A percentile compares a stretch with the other conserved stretches of the same genome.
phyloP scores from a whole-genome alignment of 176 grass and related monocot species.

The Oryza australiensis region DNA sequence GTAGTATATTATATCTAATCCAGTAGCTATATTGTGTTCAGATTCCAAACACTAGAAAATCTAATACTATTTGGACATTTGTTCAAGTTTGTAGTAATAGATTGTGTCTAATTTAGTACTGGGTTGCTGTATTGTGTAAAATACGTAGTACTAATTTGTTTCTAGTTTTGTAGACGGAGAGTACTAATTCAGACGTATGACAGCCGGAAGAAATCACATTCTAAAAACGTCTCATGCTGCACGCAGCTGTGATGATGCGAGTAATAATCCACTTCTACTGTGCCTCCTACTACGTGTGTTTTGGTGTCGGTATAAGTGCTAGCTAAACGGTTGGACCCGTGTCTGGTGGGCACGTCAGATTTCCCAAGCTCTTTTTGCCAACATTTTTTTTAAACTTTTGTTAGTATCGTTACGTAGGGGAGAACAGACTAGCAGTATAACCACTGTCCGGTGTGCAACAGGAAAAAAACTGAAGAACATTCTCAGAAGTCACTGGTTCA shows the following conservation, averaged over 20 bases:
- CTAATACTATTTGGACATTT: too few species aligned
- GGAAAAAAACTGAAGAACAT: conserved; percentile 1
- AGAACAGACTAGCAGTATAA: not conserved
- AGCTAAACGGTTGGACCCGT: not conserved
- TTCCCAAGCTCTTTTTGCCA: not conserved
- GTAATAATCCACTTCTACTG: not conserved
- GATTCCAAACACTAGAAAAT: too few species aligned
- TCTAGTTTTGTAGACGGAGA: too few species aligned
- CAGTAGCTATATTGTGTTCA: too few species aligned
- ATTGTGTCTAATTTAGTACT: too few species aligned
- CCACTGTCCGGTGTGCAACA: not conserved
- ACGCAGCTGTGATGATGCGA: not conserved
- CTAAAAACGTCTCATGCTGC: not conserved
- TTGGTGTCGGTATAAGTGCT: not conserved
- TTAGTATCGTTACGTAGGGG: not conserved
- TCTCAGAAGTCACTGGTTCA: not conserved
- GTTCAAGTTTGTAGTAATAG: too few species aligned
- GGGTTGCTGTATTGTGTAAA: too few species aligned
- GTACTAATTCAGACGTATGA: too few species aligned
- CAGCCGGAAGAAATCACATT: too few species aligned
- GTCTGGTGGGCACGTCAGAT: not conserved
- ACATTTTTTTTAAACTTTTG: not conserved
- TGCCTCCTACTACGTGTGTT: not conserved
- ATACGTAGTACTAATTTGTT: too few species aligned
- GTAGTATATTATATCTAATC: too few species aligned